These are phyloP conservation scores for Dendrobium huoshanense DNA, from an alignment of 106 monocot species.

Conservation along the genomic window DNA sequence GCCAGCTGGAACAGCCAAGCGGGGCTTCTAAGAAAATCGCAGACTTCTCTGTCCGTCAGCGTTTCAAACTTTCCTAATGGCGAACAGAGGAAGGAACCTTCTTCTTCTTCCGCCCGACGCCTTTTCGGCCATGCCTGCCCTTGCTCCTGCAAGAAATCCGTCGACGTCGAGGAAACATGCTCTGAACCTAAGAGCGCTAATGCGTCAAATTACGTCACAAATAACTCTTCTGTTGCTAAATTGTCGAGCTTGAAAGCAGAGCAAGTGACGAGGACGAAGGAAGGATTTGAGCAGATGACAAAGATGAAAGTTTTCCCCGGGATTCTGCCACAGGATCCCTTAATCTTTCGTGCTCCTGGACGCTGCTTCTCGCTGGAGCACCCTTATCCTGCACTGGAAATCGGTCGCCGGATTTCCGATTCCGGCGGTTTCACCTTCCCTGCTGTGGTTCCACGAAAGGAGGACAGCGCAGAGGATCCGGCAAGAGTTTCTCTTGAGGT, in stretches of 20 bases:
- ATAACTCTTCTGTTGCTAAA: neutral
- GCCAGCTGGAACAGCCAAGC: constrained; percentile 66
- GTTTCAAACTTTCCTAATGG: constrained; percentile 14
- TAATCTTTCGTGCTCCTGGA: neutral
- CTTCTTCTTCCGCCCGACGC: constrained; percentile 14
- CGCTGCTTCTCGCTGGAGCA: constrained; percentile 12
- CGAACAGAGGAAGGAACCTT: constrained; percentile 6
- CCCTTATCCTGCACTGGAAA: constrained; percentile 12
- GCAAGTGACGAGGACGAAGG: constrained; percentile 20
- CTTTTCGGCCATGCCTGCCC: constrained; percentile 42
- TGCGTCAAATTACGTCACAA: neutral
- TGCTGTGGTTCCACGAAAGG: neutral
- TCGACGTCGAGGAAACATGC: constrained; percentile 46
- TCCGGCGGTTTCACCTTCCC: constrained; percentile 41
- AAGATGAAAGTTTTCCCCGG: constrained; percentile 16
- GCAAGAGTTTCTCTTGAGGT: constrained; percentile 43
- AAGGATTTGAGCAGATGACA: no score
- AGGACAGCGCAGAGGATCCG: constrained; percentile 7
- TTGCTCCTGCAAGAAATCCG: constrained; percentile 56
- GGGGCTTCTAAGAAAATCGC: constrained; percentile 33
- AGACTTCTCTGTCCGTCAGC: constrained; percentile 19
- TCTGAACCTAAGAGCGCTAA: constrained; percentile 22
- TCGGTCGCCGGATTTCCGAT: constrained; percentile 14
- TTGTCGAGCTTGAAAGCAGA: constrained; percentile 5
- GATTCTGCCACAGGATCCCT: constrained; percentile 17